Evolutionary conservation across 345 rosid genomes (phyloP).

Genomic region (Xanthoceras sorbifolium): DNA sequence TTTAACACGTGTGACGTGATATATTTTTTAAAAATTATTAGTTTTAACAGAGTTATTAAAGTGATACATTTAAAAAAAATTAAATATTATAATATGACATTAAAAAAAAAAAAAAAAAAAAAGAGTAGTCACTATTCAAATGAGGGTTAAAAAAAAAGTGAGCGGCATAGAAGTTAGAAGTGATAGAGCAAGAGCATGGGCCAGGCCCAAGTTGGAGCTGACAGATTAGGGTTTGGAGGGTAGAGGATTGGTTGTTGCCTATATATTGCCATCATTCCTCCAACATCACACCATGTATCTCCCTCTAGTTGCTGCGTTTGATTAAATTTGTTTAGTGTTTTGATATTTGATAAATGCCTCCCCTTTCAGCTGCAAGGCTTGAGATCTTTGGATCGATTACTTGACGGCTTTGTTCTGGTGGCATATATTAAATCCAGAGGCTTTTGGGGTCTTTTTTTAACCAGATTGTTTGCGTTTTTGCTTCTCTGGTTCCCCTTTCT

Average conservation of each 20-base stretch:
- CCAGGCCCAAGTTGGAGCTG: background rate
- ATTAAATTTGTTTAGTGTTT: background rate
- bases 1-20: too few species aligned
- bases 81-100: too few species aligned
- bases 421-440: constrained; percentile 41
- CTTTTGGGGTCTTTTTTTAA: constrained; percentile 16
- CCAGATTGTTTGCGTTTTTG: constrained; percentile 26
- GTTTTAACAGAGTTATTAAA: too few species aligned
- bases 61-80: too few species aligned
- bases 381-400: constrained; percentile 42
- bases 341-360: constrained; percentile 31
- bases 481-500: constrained; percentile 39
- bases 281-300: too few species aligned
- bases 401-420: constrained; percentile 76
- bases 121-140: too few species aligned
- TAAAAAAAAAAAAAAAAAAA: too few species aligned
- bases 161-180: too few species aligned
- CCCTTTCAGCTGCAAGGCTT: constrained; percentile 63
- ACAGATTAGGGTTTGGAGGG: background rate
- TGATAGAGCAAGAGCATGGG: background rate
- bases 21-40: too few species aligned
- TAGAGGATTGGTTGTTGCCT: background rate
- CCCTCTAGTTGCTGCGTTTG: background rate
- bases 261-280: background rate
- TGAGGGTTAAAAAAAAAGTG: too few species aligned